Evolutionary conservation across 768 basidiomycete species (phyloP).

Genomic region (Podaxis pistillaris): DNA sequence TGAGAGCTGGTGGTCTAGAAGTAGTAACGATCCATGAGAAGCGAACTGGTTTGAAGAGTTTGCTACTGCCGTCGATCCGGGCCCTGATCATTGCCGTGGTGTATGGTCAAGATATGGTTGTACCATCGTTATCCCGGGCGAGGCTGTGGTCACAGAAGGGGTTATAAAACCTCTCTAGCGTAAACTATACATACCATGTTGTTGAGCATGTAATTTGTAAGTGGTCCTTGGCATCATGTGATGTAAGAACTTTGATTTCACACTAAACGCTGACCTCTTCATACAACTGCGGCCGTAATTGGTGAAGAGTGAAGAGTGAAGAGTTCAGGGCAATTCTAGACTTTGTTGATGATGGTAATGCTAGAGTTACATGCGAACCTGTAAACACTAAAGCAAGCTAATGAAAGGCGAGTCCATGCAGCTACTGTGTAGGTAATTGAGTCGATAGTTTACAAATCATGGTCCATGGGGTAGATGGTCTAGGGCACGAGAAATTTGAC

Average conservation of each 20-base stretch:
- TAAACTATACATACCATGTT: neutral
- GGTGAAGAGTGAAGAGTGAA: neutral
- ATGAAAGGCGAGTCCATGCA: neutral
- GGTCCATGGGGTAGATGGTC: neutral
- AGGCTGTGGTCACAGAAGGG: neutral
- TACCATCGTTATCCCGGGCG: neutral
- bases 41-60: conserved; percentile 12
- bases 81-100: conserved; percentile 10
- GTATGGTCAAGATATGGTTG: conserved; percentile 3
- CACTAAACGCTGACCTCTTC: neutral
- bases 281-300: neutral
- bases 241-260: neutral
- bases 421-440: neutral
- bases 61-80: conserved; percentile 9
- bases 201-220: too few species aligned
- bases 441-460: conserved; percentile 5
- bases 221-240: too few species aligned
- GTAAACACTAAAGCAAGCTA: neutral
- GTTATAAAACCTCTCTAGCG: neutral
- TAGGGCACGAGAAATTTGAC: conserved; percentile 1
- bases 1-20: conserved; percentile 10
- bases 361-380: conserved; percentile 9
- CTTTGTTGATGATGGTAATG: neutral
- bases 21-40: conserved; percentile 8
- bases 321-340: neutral